Evolutionary conservation across 805 yeast species (phyloP).

Genomic region (Ogataea neopini): DNA sequence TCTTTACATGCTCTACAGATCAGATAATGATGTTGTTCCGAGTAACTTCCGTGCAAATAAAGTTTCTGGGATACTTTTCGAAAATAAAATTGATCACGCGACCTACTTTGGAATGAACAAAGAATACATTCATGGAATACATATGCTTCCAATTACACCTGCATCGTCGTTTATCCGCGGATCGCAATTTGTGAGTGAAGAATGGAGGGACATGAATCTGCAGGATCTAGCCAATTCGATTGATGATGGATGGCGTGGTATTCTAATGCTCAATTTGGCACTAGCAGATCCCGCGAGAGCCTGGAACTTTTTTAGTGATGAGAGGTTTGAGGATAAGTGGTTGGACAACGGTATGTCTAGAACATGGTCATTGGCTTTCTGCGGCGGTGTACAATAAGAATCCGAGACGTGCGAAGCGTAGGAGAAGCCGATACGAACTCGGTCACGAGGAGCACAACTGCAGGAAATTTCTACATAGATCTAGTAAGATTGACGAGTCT

Average conservation of each 20-base stretch:
- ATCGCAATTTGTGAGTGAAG: conserved; percentile 50
- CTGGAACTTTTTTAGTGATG: conserved; percentile 43
- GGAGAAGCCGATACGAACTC: no score
- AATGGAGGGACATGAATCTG: conserved; percentile 38
- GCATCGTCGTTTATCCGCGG: conserved; percentile 56
- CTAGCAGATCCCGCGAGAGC: conserved; percentile 43
- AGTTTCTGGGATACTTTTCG: conserved; percentile 69
- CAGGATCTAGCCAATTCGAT: conserved; percentile 40
- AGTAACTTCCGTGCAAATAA: conserved; percentile 51
- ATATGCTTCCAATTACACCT: conserved; percentile 74
- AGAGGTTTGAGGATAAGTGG: conserved; percentile 37
- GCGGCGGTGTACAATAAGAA: conserved; percentile 62
- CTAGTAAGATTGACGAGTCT: no score
- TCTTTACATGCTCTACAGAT: conserved; percentile 51
- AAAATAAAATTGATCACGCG: conserved; percentile 70
- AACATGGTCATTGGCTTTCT: conserved; percentile 61
- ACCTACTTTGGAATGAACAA: conserved; percentile 65
- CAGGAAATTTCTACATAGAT: no score
- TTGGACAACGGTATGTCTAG: conserved; percentile 64
- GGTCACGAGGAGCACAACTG: no score
- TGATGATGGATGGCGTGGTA: conserved; percentile 68
- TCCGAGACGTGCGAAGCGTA: no score
- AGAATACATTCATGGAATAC: conserved; percentile 76
- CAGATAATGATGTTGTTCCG: conserved; percentile 54
- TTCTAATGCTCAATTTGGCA: conserved; percentile 46